Evolutionary conservation across 305 asterid genomes (phyloP), one percentile per base, ranked within the genome.

Genomic region (Fraxinus baroniana): DNA sequence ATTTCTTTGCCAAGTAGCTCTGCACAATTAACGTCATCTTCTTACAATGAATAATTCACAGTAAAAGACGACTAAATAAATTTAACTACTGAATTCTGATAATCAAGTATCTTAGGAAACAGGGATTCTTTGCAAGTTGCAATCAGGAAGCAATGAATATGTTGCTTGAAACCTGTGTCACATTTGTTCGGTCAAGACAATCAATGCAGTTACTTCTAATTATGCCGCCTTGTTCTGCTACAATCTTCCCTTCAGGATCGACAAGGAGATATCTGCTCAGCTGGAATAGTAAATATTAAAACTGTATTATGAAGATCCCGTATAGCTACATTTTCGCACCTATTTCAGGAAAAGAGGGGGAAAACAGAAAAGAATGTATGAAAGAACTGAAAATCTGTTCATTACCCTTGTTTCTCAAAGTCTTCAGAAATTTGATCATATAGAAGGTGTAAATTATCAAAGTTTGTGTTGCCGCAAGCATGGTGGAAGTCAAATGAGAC

Each of bases 181-280:
- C 99, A 89, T 96, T 96, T 82, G 99, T 96, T 78, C 99, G 90
- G 82, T 96, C 99, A 83, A 96, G 98, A 89, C 98, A 94, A 87
- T 96, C 99, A 36, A 94, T 90, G 92, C 99, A 96, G 89, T 96
- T 96, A 44, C 95, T 91, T 87, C 99, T 91, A 78, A 93, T 80
- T 76, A 96, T 57, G 83, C 98, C 99, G 84, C 86, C 89, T 83
- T 96, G 99, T 89, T 94, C 97, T 3, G 89, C 89, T 78, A 89
- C 79, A 85, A 93, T 88, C 91, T 88, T 83, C 82, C 97, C 95
- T 86, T 89, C 96, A 88, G 94, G 84, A 90, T 91, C 97, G 88
- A 90, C 81, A 87, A 91, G 91, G 90, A 91, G 92, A 92, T 91
- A 96, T 93, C 99, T 96, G 99, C 93, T 89, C 97, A 89, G 95